A percentile compares a stretch with the other conserved stretches of the same genome.
Evolutionary conservation across 2,329 filamentous ascomycete species (phyloP).

Genomic region (Cladosporium austrohemisphaericum): DNA sequence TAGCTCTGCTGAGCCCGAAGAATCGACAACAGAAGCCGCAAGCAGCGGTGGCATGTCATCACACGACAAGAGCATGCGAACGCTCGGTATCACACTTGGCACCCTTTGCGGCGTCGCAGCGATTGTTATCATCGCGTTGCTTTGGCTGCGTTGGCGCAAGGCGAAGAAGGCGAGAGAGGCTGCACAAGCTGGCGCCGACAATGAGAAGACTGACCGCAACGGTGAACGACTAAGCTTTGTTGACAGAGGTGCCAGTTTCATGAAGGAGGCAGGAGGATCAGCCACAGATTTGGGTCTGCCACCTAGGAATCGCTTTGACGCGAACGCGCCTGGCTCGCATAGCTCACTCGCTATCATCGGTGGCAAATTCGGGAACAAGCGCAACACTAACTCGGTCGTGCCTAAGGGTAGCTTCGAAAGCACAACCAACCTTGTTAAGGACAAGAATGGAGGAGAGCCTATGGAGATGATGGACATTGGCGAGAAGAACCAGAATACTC

Average conservation of each 20-base stretch:
- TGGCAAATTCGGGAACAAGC: conserved; percentile 54
- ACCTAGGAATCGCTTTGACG: conserved; percentile 15
- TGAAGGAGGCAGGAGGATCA: conserved; percentile 49
- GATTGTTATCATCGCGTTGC: conserved; percentile 67
- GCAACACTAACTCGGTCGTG: conserved; percentile 42
- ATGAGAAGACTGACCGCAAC: conserved; percentile 40
- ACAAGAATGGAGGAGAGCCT: conserved; percentile 43
- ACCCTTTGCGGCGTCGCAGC: conserved; percentile 71
- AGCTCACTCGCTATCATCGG: conserved; percentile 47
- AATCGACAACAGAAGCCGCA: conserved; percentile 35
- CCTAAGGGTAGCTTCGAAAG: conserved; percentile 56
- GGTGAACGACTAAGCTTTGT: conserved; percentile 45
- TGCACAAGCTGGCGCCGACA: conserved; percentile 20
- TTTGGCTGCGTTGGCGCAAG: conserved; percentile 61
- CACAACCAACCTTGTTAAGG: conserved; percentile 58
- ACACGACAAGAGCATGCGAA: conserved; percentile 50
- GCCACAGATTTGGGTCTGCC: conserved; percentile 28
- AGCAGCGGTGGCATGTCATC: conserved; percentile 26
- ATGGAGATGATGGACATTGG: conserved; percentile 44
- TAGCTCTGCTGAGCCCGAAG: conserved; percentile 33
- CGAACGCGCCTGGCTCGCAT: conserved; percentile 22
- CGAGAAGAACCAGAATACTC: conserved; percentile 27
- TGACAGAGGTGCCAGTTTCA: conserved; percentile 50
- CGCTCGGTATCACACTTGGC: conserved; percentile 78
- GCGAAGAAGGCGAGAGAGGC: conserved; percentile 50